Base-by-base conservation (phyloP, 2,329 filamentous ascomycete species). In the Amauroascus verrucosus region DNA sequence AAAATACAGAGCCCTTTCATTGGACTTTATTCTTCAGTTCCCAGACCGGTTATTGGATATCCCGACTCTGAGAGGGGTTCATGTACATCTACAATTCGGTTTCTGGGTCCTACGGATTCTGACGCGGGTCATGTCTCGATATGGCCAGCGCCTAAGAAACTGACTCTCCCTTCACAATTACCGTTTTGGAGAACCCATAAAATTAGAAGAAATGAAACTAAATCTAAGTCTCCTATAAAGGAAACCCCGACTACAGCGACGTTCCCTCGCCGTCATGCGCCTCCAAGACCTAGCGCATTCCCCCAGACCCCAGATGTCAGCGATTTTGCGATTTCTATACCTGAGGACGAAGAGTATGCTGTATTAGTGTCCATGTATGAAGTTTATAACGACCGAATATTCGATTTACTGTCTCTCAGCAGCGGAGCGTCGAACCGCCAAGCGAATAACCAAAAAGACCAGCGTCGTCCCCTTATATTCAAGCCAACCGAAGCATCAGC, bases 351-450 rank as follows among this genome's bases (percentile, higher is more conserved):
- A 52, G 88, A 95, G 61, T 96, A 96, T 62, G 85, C 86, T 3
- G 82, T 98, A 51, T 75, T 98, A 9, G 78, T 98, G 20, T 95
- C 89, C 51, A 98, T 98, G 90, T 97, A 97, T 69, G 93, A 98
- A 68, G 91, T 98, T 1, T 96, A 98, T 74, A 98, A 98, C 65
- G 91, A 98, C 70, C 84, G 90, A 33, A 97, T 98, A 60, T 97
- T 94, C 67, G 93, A 98, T 63, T 81, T 98, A 0, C 75, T 98
- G 1, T 86, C 77, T 16, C 64, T 81, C 7, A 66, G 67, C 4
- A 67, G 67, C 41, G 66, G 66, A 22, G 64, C 65, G n/a, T 65
- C 65, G 9, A 62, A 67, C 57, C 70, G 67, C 9, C 66, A 70
- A 38, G 64, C 73, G 57, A 69, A 69, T 26, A 69, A 74, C n/a